A percentile compares a stretch with the other conserved stretches of the same genome.
Evolutionary conservation across 106 monocot genomes (phyloP).

Genomic region (Platanthera guangdongensis): DNA sequence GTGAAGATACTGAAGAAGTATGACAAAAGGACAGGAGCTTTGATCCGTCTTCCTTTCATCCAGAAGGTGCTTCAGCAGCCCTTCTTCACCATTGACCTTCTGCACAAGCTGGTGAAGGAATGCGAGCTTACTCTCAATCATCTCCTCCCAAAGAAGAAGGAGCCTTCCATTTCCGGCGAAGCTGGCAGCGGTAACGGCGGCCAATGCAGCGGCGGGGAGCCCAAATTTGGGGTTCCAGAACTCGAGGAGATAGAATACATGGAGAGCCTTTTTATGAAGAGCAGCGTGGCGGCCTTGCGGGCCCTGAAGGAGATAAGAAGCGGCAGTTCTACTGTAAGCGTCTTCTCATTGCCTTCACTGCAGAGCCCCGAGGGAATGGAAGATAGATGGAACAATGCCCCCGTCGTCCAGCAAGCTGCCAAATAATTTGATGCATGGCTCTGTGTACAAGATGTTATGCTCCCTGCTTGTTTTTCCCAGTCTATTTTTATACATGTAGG

Average conservation of each 20-base stretch:
- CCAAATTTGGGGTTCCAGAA: slow-evolving; percentile 28
- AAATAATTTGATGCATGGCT: slow-evolving; percentile 10
- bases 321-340: slow-evolving; percentile 73
- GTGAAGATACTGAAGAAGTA: slow-evolving; percentile 96
- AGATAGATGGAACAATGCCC: slow-evolving; percentile 32
- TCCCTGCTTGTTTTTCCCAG: no score
- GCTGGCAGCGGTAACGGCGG: neutral
- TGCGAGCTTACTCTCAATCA: slow-evolving; percentile 70
- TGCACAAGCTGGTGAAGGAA: slow-evolving; percentile 76
- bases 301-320: slow-evolving; percentile 61
- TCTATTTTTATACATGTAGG: no score
- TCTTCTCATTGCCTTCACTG: slow-evolving; percentile 72
- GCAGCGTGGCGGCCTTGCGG: slow-evolving; percentile 57
- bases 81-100: slow-evolving; percentile 79
- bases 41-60: slow-evolving; percentile 78
- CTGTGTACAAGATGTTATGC: no score
- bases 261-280: slow-evolving; percentile 75
- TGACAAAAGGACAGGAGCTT: slow-evolving; percentile 80
- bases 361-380: slow-evolving; percentile 22
- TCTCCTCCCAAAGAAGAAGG: slow-evolving; percentile 37
- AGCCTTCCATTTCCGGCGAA: slow-evolving; percentile 15
- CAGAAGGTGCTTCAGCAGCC: slow-evolving; percentile 76
- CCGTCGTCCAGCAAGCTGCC: slow-evolving; percentile 41
- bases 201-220: slow-evolving; percentile 4
- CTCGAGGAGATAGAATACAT: slow-evolving; percentile 61